phyloP scores from a whole-genome alignment of 2,329 filamentous ascomycete species.

The Zalaria sp. region DNA sequence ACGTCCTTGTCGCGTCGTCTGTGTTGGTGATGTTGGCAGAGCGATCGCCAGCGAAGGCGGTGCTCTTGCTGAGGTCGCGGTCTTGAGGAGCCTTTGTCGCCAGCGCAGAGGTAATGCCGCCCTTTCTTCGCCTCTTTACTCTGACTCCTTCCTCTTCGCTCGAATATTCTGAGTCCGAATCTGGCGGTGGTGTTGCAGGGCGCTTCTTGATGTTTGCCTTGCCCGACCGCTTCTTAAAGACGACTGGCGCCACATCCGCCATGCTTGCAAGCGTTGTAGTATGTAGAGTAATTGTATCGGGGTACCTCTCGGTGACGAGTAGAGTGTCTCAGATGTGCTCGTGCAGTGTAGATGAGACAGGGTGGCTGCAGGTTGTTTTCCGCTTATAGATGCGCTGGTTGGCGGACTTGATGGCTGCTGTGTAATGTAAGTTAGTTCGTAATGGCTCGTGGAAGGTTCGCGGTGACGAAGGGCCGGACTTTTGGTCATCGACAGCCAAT shows the following conservation, averaged over 20 bases:
- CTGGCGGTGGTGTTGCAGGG: conserved; percentile 61
- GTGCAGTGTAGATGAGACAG: neutral
- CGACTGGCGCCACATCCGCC: conserved; percentile 23
- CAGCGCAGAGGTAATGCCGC: conserved; percentile 48
- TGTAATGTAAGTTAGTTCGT: neutral
- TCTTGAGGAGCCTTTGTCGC: conserved; percentile 27
- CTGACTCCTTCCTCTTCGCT: conserved; percentile 67
- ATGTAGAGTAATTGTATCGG: no score
- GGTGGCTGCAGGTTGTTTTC: neutral
- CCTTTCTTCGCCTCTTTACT: conserved; percentile 67
- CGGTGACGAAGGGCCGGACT: neutral
- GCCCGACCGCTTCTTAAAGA: conserved; percentile 76
- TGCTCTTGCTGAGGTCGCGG: conserved; percentile 16
- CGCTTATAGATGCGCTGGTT: neutral
- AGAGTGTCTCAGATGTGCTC: neutral
- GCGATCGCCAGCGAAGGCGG: conserved; percentile 44
- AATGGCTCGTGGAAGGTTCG: neutral
- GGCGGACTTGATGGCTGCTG: neutral
- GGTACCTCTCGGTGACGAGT: neutral
- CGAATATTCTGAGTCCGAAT: conserved; percentile 50
- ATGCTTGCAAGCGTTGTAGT: neutral
- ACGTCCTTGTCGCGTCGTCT: conserved; percentile 81
- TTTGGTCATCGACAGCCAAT: no score
- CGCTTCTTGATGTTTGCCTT: conserved; percentile 76
- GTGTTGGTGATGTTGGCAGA: conserved; percentile 47